Evolutionary conservation across 2,329 filamentous ascomycete species (phyloP).

Genomic region (Thielaviopsis ethacetica): DNA sequence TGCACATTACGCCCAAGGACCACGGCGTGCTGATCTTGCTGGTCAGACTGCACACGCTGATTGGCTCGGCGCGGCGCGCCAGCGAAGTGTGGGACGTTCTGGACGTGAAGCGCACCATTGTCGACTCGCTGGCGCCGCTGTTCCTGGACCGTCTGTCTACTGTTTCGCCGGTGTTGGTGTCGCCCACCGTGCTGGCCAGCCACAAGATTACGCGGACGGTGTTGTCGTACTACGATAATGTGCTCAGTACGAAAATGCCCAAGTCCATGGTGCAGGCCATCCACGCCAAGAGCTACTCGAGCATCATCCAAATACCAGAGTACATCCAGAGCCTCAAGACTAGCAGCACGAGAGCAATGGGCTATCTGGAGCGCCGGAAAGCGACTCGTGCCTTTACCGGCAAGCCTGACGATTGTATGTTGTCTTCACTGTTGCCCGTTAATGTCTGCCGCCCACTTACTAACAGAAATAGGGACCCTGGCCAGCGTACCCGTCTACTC

Average conservation of each 20-base stretch:
- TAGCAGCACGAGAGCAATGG: conserved; percentile 37
- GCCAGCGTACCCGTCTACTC: conserved; percentile 23
- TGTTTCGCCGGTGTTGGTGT: conserved; percentile 25
- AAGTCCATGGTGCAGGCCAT: conserved; percentile 33
- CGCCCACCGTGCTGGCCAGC: conserved; percentile 24
- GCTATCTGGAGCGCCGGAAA: conserved; percentile 29
- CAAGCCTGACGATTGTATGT: conserved; percentile 6
- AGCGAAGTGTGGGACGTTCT: conserved; percentile 32
- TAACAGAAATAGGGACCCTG: conserved; percentile 23
- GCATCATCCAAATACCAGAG: conserved; percentile 29
- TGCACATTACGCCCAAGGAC: conserved; percentile 28
- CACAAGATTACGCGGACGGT: conserved; percentile 14
- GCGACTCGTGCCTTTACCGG: conserved; percentile 1
- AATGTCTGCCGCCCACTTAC: background rate
- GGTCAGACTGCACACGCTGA: conserved; percentile 32
- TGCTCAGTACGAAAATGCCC: conserved; percentile 30
- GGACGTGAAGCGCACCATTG: conserved; percentile 39
- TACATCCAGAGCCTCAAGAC: conserved; percentile 27
- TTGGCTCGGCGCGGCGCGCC: conserved; percentile 32
- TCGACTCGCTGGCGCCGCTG: conserved; percentile 37
- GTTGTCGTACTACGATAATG: conserved; percentile 23
- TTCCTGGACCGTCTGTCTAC: conserved; percentile 40
- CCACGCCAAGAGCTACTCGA: conserved; percentile 32
- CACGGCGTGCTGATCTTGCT: conserved; percentile 32
- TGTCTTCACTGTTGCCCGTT: background rate